Evolutionary conservation across 2,329 filamentous ascomycete species (phyloP), one percentile per base, ranked within the genome.

Genomic region (Leptodontidium sp.): DNA sequence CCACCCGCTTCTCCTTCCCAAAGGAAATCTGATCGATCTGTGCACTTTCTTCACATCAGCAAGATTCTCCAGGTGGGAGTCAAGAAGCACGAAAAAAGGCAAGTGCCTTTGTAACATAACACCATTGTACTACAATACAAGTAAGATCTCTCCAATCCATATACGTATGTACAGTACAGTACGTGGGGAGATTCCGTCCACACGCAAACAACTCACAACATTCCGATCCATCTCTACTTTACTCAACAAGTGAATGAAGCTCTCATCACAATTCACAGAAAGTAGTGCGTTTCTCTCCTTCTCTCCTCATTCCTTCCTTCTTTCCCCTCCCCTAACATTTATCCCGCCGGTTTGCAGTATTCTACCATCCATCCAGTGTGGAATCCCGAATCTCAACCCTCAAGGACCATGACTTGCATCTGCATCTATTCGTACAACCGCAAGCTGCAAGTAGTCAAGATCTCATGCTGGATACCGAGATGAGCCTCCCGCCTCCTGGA

Each of bases 401-500:
- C 29, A 32, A 32, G 29, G 29, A 32, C 3, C 29, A 3, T 32
- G 29, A 32, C 47, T 21, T 50, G n/a, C 47, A 21, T 12, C n/a
- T 11, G 12, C 6, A 24, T 1, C 21, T 11, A 12, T 50, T 12
- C 35, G 50, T 65, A 35, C 40, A 35, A 65, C 50, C 12, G 3
- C 40, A 2, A n/a, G 17, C 63, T 58, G 63, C 35, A 15, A 47
- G 26, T 15, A 65, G 55, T 40, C 62, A 65, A 62, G 61, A 43
- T 68, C 49, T 38, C 35, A 68, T 61, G 53, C 61, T 4, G 40
- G n/a, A 50, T 45, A 64, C 61, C 52, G 53, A 64, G 61, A 68
- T 64, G 47, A 61, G 17, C 21, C 53, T 12, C 11, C 26, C 14
- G 4, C 29, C 29, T 32, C 6, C 24, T 26, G 47, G 47, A 4